Evolutionary conservation across 2,329 filamentous ascomycete genomes (phyloP).

Genomic region (Camillea tinctor): DNA sequence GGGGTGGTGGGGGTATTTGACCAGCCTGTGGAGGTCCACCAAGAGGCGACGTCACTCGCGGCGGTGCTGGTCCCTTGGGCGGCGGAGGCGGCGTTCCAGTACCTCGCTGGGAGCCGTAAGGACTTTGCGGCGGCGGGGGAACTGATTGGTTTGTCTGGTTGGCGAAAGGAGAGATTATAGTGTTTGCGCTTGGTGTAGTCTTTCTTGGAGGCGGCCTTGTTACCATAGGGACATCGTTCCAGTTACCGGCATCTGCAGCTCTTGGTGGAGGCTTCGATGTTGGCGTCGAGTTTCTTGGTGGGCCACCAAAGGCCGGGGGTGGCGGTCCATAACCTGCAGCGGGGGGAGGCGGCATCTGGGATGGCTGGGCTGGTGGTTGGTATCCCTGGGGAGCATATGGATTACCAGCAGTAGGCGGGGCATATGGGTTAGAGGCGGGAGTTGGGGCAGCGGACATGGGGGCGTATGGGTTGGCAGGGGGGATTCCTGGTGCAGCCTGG

Average conservation of each 20-base stretch:
- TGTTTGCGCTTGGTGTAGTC: constrained; percentile 68
- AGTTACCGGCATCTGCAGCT: constrained; percentile 71
- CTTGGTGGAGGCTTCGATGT: constrained; percentile 66
- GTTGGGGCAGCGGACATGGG: constrained; percentile 23
- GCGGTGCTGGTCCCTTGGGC: constrained; percentile 72
- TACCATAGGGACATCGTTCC: constrained; percentile 95
- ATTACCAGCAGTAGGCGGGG: constrained; percentile 34
- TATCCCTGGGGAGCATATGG: constrained; percentile 50
- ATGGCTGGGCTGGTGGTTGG: constrained; percentile 44
- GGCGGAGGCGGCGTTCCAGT: constrained; percentile 74
- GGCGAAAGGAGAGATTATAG: constrained; percentile 74
- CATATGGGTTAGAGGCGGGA: constrained; percentile 43
- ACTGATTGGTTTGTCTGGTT: constrained; percentile 56
- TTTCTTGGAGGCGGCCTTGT: constrained; percentile 71
- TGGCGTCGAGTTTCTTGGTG: constrained; percentile 65
- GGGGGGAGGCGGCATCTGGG: constrained; percentile 23
- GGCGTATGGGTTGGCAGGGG: constrained; percentile 35
- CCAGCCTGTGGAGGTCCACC: constrained; percentile 52
- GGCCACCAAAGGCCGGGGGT: constrained; percentile 45
- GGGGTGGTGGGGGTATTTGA: constrained; percentile 42
- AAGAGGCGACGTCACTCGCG: constrained; percentile 71
- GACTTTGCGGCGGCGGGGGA: constrained; percentile 57
- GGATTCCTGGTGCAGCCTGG: constrained; percentile 34
- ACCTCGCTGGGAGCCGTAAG: constrained; percentile 58
- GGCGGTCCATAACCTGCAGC: constrained; percentile 33